phyloP scores from a whole-genome alignment of 2,329 filamentous ascomycete species.

The Clonostachys rhizophaga region DNA sequence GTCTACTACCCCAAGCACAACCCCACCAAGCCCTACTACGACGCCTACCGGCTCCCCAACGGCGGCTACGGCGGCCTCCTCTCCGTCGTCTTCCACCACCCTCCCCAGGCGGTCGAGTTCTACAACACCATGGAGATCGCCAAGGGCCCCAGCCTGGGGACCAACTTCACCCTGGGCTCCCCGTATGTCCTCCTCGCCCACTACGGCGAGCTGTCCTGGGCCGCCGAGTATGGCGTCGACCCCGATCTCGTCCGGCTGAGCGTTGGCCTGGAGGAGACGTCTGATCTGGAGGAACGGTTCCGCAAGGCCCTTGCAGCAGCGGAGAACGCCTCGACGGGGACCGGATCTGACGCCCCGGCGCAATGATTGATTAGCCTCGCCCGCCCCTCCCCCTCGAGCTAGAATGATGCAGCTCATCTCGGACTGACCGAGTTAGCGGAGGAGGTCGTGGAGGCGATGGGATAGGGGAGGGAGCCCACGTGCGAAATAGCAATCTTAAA shows the following conservation, averaged over 20 bases:
- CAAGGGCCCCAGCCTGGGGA: conserved; percentile 92
- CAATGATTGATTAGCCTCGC: too few species aligned
- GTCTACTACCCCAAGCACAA: conserved; percentile 86
- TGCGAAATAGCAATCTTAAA: too few species aligned
- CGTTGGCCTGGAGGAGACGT: conserved; percentile 79
- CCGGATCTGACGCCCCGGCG: too few species aligned
- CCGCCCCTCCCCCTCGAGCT: too few species aligned
- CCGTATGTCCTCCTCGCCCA: conserved; percentile 92
- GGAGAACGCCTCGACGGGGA: background rate
- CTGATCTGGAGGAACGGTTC: conserved; percentile 61
- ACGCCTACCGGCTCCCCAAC: conserved; percentile 65
- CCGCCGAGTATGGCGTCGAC: conserved; percentile 74
- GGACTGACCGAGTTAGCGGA: too few species aligned
- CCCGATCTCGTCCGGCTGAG: conserved; percentile 79
- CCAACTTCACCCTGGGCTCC: conserved; percentile 90
- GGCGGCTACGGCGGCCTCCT: conserved; percentile 90
- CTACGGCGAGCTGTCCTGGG: conserved; percentile 91
- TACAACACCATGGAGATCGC: conserved; percentile 82
- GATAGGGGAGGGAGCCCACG: too few species aligned
- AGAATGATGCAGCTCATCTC: too few species aligned
- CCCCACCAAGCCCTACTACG: conserved; percentile 67
- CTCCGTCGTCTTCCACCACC: conserved; percentile 73
- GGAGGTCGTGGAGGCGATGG: too few species aligned
- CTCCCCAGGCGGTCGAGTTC: conserved; percentile 70
- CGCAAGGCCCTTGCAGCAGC: conserved; percentile 63